Base-by-base conservation (phyloP, 2,329 filamentous ascomycete genomes). In the Talaromyces sp. region DNA sequence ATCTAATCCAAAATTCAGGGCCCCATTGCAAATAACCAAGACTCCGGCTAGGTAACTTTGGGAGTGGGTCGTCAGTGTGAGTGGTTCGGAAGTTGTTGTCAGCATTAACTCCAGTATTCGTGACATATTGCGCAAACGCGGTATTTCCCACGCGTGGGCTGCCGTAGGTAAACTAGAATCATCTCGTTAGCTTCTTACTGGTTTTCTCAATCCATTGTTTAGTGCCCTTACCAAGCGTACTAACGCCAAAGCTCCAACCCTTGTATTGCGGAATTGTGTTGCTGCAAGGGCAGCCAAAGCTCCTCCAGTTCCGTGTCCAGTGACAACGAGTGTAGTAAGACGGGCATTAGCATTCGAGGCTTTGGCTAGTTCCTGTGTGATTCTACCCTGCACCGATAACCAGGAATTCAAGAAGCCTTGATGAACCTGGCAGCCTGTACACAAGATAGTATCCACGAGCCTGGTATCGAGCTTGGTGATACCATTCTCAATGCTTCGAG, bases 291-390 rank as follows among this genome's bases (percentile, higher is more conserved):
- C 76, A 1, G 82, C 82, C 22, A 85, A 70, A 0, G 82, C 82
- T 36, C 78, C 83, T 8, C 83, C 83, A 3, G 83, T 75, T 49
- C 77, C 80, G 69, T 85, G 83, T 0, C 83, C 83, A 0, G 80
- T 82, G 1, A 79, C 68, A 1, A 82, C 73, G 62, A 84, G 66
- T 19, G 19, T 58, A 31, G 71, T 72, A 70, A 78, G 83, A 15
- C 11, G 13, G 36, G 61, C 67, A 0, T 82, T 79, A 70, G 80
- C 73, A n/a, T n/a, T n/a, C n/a, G n/a, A n/a, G 36, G 61, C 67
- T 0, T 82, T 79, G 70, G 80, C 73, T 0, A 84, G 73, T 4
- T 72, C 0, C 69, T 56, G 40, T n/a, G 78, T 75, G 0, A 79
- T 74, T 36, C 78, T 77, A 4, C 71, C 67, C 11, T 63, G 58